These are phyloP conservation scores for Hypoxylon lienhwacheense DNA, from an alignment of 495 filamentous ascomycete species.

Conservation along the genomic window DNA sequence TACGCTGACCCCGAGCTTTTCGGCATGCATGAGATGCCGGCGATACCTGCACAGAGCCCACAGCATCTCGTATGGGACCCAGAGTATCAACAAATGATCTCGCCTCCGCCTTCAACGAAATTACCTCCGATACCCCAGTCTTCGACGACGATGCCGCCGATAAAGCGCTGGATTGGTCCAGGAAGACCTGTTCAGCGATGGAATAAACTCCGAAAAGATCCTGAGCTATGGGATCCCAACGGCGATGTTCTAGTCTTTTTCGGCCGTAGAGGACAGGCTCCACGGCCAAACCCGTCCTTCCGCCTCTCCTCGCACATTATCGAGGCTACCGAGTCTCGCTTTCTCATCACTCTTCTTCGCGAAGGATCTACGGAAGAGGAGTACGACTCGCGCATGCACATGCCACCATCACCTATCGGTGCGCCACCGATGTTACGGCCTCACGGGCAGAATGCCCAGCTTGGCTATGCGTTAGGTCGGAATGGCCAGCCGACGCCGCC, in stretches of 20 bases:
- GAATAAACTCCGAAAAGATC: constrained; percentile 60
- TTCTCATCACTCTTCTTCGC: constrained; percentile 54
- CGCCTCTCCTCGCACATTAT: constrained; percentile 59
- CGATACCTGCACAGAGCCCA: constrained; percentile 12
- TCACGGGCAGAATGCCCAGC: constrained; percentile 36
- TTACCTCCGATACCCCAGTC: constrained; percentile 40
- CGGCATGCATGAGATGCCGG: constrained; percentile 33
- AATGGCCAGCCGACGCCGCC: constrained; percentile 47
- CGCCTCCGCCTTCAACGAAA: constrained; percentile 42
- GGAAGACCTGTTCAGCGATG: constrained; percentile 53
- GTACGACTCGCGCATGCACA: constrained; percentile 37
- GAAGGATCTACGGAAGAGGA: constrained; percentile 54
- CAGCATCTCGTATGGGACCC: constrained; percentile 36
- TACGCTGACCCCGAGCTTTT: constrained; percentile 33
- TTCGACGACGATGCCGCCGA: constrained; percentile 37
- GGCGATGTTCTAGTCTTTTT: constrained; percentile 65
- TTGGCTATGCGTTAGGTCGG: constrained; percentile 36
- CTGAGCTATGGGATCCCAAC: constrained; percentile 63
- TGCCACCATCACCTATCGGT: constrained; percentile 49
- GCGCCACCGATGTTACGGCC: constrained; percentile 47
- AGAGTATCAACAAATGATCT: constrained; percentile 32
- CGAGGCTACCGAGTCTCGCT: constrained; percentile 56
- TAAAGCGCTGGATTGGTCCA: constrained; percentile 56
- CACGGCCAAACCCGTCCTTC: constrained; percentile 57
- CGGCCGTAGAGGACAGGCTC: constrained; percentile 44